Evolutionary conservation across 208 protist species (phyloP).

Genomic region (Leishmania tropica): DNA sequence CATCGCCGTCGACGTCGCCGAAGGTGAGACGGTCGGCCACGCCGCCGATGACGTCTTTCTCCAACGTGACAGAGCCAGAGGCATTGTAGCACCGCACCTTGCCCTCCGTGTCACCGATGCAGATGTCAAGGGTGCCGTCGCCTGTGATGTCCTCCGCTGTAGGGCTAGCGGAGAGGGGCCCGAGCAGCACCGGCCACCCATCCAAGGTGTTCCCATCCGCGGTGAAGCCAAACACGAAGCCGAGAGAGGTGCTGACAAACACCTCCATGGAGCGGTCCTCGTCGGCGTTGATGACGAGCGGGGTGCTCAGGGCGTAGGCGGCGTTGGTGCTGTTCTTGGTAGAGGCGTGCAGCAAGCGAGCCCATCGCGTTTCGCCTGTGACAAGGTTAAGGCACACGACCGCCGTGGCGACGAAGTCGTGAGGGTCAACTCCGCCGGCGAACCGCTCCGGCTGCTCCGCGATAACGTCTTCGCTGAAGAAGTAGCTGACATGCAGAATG

Average conservation of each 20-base stretch:
- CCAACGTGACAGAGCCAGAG: constrained; percentile 79
- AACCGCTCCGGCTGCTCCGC: constrained; percentile 15
- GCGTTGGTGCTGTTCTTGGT: constrained; percentile 47
- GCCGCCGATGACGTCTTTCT: constrained; percentile 55
- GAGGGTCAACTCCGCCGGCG: constrained; percentile 44
- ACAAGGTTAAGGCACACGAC: constrained; percentile 86
- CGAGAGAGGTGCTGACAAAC: constrained; percentile 76
- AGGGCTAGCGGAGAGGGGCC: constrained; percentile 72
- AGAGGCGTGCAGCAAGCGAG: constrained; percentile 81
- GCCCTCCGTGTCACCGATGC: constrained; percentile 82
- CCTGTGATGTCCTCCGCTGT: constrained; percentile 83
- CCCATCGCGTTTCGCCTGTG: constrained; percentile 86
- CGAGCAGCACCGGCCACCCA: constrained; percentile 74
- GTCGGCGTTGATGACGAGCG: constrained; percentile 82
- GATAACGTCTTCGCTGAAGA: constrained; percentile 68
- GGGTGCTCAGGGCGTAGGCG: constrained; percentile 77
- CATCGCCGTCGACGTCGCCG: constrained; percentile 92
- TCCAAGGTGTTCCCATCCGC: constrained; percentile 41
- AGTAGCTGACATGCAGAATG: constrained; percentile 92
- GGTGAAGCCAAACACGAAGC: constrained; percentile 76
- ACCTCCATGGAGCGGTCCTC: constrained; percentile 58
- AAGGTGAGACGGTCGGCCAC: constrained; percentile 70
- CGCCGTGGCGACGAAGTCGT: constrained; percentile 89
- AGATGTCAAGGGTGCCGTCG: constrained; percentile 87
- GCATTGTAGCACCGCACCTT: constrained; percentile 84